Conservation (phyloP, 306 rosid genomes). For the Sphenostylis stenocarpa region DNA sequence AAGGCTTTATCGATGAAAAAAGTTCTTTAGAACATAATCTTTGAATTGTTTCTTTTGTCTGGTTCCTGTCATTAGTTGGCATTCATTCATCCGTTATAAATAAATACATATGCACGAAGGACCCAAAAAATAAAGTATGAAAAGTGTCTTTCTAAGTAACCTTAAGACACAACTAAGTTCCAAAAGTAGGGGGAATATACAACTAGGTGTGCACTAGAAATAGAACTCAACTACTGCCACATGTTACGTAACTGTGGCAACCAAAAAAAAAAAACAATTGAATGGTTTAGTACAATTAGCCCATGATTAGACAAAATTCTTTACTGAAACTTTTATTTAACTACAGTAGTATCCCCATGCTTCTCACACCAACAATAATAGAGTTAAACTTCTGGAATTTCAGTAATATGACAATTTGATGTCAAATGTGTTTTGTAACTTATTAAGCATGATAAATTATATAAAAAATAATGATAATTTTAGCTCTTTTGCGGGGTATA, state of each 20-base stretch:
- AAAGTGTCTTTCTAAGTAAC: not conserved
- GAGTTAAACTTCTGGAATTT: not conserved
- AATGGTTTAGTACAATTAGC: not conserved
- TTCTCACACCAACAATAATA: too few relatives aligned
- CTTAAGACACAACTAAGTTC: not conserved
- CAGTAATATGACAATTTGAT: too few relatives aligned
- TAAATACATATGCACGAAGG: not conserved
- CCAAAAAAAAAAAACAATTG: not conserved
- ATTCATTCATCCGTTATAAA: not conserved
- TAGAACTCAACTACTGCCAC: not conserved
- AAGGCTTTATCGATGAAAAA: not conserved
- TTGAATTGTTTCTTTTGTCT: not conserved
- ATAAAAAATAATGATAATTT: too few relatives aligned
- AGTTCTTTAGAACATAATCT: not conserved
- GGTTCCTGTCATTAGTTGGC: not conserved
- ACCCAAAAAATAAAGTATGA: not conserved
- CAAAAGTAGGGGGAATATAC: conserved; percentile 1
- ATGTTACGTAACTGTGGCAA: not conserved
- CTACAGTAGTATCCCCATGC: not conserved
- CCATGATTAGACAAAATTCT: not conserved
- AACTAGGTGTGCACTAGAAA: not conserved
- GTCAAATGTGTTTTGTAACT: too few relatives aligned
- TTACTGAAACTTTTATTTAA: not conserved
- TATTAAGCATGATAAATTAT: too few relatives aligned
- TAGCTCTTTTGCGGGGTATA: too few relatives aligned